phyloP scores from a whole-genome alignment of 306 rosid genomes.

The Citrullus amarus region DNA sequence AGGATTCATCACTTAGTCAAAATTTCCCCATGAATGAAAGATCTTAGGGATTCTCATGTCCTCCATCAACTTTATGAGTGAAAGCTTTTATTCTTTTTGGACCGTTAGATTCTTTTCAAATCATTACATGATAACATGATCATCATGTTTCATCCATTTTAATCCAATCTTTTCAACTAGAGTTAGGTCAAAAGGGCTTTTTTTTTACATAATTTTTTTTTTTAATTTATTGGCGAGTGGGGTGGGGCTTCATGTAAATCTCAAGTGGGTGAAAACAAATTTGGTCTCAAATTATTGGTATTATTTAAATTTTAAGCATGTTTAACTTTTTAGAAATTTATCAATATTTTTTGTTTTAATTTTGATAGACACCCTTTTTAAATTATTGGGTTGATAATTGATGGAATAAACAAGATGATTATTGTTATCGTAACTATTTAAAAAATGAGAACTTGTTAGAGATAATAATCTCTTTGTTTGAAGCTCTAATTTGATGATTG shows the following conservation, averaged over 20 bases:
- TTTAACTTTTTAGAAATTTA: not conserved
- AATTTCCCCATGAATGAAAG: constrained; percentile 21
- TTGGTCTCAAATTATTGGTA: not conserved
- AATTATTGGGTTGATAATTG: not conserved
- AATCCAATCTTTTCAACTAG: not conserved
- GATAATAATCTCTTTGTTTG: no score
- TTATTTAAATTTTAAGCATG: not conserved
- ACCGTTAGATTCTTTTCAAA: constrained; percentile 38
- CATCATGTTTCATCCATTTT: not conserved
- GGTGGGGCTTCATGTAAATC: not conserved
- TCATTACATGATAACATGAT: constrained; percentile 15
- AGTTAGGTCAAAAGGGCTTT: not conserved
- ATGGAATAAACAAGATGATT: not conserved
- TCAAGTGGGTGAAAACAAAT: not conserved
- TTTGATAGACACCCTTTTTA: not conserved
- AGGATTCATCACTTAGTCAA: constrained; percentile 29
- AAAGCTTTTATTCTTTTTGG: constrained; percentile 24
- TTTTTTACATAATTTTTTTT: not conserved
- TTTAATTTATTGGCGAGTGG: not conserved
- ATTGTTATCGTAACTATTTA: no score
- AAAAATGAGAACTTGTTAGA: no score
- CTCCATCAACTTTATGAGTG: constrained; percentile 26
- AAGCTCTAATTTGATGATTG: no score
- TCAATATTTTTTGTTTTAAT: not conserved
- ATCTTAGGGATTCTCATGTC: constrained; percentile 19